Conservation (phyloP, 225 moss, liverwort and hornwort species). For the Thuidium tamariscinum region DNA sequence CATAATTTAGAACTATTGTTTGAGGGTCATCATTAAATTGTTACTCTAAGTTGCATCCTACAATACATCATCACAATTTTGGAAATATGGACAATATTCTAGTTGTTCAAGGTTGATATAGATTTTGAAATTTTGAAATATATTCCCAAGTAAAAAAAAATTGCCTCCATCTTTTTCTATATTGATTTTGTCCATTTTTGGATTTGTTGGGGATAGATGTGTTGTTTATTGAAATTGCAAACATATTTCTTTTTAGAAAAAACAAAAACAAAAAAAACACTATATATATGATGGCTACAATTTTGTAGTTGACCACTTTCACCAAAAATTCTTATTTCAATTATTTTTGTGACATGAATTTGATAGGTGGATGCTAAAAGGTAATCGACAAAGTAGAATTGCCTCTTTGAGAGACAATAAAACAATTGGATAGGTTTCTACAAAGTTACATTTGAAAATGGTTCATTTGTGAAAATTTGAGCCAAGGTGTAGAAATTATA, state of each 20-base stretch:
- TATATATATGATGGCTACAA: too few relatives aligned
- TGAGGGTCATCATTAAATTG: too few relatives aligned
- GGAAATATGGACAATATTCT: too few relatives aligned
- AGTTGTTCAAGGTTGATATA: background rate
- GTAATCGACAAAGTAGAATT: background rate
- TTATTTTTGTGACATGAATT: background rate
- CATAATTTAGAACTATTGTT: too few relatives aligned
- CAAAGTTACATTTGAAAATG: background rate
- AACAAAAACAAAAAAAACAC: too few relatives aligned
- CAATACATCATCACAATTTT: too few relatives aligned
- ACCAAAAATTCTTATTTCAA: rapidly evolving
- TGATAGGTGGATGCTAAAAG: rapidly evolving
- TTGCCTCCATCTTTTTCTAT: rapidly evolving
- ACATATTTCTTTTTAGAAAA: too few relatives aligned
- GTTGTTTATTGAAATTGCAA: background rate
- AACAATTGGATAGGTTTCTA: background rate
- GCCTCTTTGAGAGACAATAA: rapidly evolving
- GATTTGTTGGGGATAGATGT: rapidly evolving
- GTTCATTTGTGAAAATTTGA: background rate
- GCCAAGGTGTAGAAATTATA: rapidly evolving
- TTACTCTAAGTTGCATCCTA: too few relatives aligned
- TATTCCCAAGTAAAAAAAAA: rapidly evolving
- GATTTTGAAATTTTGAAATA: background rate
- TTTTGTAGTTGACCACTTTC: too few relatives aligned
- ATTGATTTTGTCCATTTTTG: background rate